Conservation (phyloP, 169 alveolate genomes). For the Cryptosporidium ubiquitum region DNA sequence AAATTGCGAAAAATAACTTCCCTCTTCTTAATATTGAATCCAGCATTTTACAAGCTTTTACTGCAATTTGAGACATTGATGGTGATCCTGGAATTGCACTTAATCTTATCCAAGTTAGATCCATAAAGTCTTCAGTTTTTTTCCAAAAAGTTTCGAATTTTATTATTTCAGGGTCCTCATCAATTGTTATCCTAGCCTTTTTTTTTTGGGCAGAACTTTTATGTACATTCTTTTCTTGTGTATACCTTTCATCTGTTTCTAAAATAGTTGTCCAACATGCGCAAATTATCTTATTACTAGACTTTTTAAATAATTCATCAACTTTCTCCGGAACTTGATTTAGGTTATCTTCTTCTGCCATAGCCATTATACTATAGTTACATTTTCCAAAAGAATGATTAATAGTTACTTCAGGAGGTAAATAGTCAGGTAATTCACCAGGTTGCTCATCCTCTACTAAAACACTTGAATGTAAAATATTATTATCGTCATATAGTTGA, state of each 20-base stretch:
- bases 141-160: constrained; percentile 50
- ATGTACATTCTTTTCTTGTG: not conserved
- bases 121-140: constrained; percentile 22
- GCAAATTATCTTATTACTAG: constrained; percentile 40
- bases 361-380: constrained; percentile 37
- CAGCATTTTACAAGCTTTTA: constrained; percentile 13
- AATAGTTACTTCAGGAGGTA: constrained; percentile 49
- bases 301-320: constrained; percentile 51
- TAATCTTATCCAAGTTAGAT: constrained; percentile 52
- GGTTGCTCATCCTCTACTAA: constrained; percentile 30
- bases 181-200: constrained; percentile 16
- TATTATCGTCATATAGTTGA: not conserved
- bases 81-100: constrained; percentile 74
- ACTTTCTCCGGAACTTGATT: constrained; percentile 53
- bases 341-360: constrained; percentile 71
- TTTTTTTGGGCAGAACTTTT: constrained; percentile 11
- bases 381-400: constrained; percentile 63
- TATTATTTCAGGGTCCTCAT: constrained; percentile 57
- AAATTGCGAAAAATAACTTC: constrained; percentile 12
- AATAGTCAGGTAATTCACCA: constrained; percentile 46
- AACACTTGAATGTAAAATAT: constrained; percentile 21
- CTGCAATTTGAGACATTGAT: constrained; percentile 66
- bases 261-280: constrained; percentile 52
- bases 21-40: constrained; percentile 21
- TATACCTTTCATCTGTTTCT: constrained; percentile 34